These are phyloP conservation scores for Sporothrix protearum DNA, from an alignment of 2,329 filamentous ascomycete genomes.

Conservation along the genomic window DNA sequence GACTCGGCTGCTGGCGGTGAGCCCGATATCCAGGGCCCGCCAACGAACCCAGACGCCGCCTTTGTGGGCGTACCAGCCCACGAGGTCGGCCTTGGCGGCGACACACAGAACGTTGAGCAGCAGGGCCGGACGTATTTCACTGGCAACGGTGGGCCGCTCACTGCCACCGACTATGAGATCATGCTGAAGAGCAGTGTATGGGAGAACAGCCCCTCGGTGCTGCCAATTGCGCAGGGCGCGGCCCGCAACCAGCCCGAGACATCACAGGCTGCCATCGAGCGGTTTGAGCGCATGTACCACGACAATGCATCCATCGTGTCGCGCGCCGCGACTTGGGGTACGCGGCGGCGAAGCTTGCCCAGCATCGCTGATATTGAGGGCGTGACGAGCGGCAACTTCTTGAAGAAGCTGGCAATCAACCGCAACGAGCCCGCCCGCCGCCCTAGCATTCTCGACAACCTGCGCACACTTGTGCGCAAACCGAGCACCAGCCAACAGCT, in stretches of 20 bases:
- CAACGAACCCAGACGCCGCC: slow-evolving; percentile 4
- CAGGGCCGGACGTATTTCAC: slow-evolving; percentile 50
- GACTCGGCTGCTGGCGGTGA: slow-evolving; percentile 32
- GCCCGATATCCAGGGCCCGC: background rate
- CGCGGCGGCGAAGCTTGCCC: slow-evolving; percentile 61
- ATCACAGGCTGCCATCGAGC: slow-evolving; percentile 53
- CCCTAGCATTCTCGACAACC: slow-evolving; percentile 52
- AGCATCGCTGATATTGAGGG: slow-evolving; percentile 58
- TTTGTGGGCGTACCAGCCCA: slow-evolving; percentile 41
- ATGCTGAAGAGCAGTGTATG: slow-evolving; percentile 49
- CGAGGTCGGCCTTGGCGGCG: slow-evolving; percentile 44
- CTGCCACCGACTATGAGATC: slow-evolving; percentile 47
- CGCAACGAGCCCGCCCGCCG: slow-evolving; percentile 44
- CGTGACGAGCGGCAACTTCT: slow-evolving; percentile 56
- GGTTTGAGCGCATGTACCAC: slow-evolving; percentile 49
- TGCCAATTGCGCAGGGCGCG: slow-evolving; percentile 41
- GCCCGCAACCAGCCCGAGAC: slow-evolving; percentile 45
- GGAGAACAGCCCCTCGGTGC: slow-evolving; percentile 48
- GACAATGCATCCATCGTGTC: slow-evolving; percentile 60
- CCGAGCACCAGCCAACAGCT: slow-evolving; percentile 44
- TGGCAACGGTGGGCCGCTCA: slow-evolving; percentile 42
- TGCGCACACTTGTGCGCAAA: slow-evolving; percentile 50
- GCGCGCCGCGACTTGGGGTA: slow-evolving; percentile 66
- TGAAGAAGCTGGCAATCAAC: slow-evolving; percentile 60
- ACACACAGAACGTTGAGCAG: slow-evolving; percentile 50